Evolutionary conservation across 805 yeast species (phyloP).

Genomic region (Helenozyma rhizophorensis): DNA sequence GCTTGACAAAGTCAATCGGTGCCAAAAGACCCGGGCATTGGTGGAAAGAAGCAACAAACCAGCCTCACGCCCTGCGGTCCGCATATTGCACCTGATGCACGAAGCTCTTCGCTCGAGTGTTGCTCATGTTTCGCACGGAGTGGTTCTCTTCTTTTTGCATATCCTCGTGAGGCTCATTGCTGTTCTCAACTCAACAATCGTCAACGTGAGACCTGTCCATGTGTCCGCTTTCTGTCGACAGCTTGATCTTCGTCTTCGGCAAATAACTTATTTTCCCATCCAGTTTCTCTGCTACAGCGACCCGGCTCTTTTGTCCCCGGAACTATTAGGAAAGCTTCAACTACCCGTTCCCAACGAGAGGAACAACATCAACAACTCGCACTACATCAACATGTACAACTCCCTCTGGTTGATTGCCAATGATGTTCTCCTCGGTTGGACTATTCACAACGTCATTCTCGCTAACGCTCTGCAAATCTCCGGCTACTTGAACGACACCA

Average conservation of each 20-base stretch:
- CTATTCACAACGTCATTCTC: slow-evolving; percentile 26
- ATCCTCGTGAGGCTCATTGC: slow-evolving; percentile 11
- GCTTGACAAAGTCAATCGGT: slow-evolving; percentile 31
- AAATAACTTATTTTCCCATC: slow-evolving; percentile 70
- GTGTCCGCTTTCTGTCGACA: slow-evolving; percentile 70
- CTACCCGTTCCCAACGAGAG: slow-evolving; percentile 33
- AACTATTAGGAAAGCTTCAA: slow-evolving; percentile 41
- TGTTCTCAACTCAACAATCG: slow-evolving; percentile 24
- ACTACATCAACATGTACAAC: slow-evolving; percentile 78
- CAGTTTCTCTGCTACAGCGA: slow-evolving; percentile 63
- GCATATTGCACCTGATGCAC: too few relatives aligned
- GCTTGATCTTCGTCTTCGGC: slow-evolving; percentile 71
- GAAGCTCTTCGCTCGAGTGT: too few relatives aligned
- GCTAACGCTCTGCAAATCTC: too few relatives aligned
- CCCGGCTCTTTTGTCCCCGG: slow-evolving; percentile 27
- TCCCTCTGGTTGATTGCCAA: slow-evolving; percentile 83
- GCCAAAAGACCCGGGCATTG: slow-evolving; percentile 12
- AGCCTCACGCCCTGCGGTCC: too few relatives aligned
- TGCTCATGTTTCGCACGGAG: slow-evolving; percentile 3
- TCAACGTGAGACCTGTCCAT: slow-evolving; percentile 27
- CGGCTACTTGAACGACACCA: slow-evolving; percentile 15
- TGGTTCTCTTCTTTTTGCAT: slow-evolving; percentile 12
- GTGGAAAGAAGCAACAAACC: too few relatives aligned
- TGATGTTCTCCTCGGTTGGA: slow-evolving; percentile 71
- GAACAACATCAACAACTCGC: slow-evolving; percentile 38